phyloP scores from a whole-genome alignment of 345 rosid genomes.

The Raphanus raphanistrum region DNA sequence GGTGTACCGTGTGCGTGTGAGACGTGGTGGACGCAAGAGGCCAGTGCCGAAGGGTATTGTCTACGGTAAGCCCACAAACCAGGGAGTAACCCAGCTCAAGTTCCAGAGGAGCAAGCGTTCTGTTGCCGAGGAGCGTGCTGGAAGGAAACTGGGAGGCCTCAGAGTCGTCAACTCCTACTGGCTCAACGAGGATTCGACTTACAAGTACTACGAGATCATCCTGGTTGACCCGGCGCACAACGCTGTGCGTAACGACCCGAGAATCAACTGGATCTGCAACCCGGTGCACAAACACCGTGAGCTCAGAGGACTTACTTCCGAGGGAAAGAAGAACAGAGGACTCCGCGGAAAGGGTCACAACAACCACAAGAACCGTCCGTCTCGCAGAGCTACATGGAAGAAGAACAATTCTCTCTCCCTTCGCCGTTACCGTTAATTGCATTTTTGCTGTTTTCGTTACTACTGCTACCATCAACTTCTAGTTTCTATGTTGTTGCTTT shows the following conservation, averaged over 20 bases:
- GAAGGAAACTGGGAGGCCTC: not conserved
- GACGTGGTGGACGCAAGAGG: conserved; percentile 5
- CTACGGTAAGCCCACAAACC: not conserved
- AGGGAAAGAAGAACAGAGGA: not conserved
- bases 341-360: not conserved
- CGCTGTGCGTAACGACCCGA: conserved; percentile 1
- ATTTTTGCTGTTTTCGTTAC: not conserved
- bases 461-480: not conserved
- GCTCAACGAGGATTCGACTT: not conserved
- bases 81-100: not conserved
- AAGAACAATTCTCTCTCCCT: not conserved
- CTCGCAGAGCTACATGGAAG: not conserved
- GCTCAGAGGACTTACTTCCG: not conserved
- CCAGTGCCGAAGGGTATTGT: conserved; percentile 5
- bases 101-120: not conserved
- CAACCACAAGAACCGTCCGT: conserved; percentile 1
- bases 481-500: not conserved
- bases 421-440: not conserved
- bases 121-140: not conserved
- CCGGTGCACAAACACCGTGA: conserved; percentile 2
- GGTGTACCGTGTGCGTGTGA: not conserved
- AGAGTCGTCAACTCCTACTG: not conserved
- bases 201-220: not conserved
- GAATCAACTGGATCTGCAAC: conserved; percentile 1
- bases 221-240: not conserved